Base-by-base conservation (phyloP, 768 basidiomycete species). In the Amanita phalloides region DNA sequence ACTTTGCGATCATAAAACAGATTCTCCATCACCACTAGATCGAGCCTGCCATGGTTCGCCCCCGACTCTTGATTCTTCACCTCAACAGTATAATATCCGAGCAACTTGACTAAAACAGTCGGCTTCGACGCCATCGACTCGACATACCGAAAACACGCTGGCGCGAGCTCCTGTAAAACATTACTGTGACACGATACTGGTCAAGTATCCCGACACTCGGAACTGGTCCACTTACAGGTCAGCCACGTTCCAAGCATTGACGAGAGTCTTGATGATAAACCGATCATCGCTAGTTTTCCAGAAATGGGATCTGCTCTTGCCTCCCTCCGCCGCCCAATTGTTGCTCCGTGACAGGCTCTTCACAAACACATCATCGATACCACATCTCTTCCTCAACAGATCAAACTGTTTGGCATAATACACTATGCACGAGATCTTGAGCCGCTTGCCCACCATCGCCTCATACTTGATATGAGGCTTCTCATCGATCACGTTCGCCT, bases 351-450 rank as follows among this genome's bases (percentile, higher is more conserved):
- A 69, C 56, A 90, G 61, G 60, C 84, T 88, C 62, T 73, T 72
- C 51, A 85, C 54, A 57, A 83, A 82, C 0, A 66, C 62, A 45
- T 72, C 75, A 45, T 83, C 81, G 44, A 90, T 71, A 2, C 81
- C 86, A 61, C 86, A 90, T 55, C 82, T 65, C 56, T 70, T 67
- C 41, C 88, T 65, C 20, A 90, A 67, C 23, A 67, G 60, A 59
- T 88, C 86, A 61, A 92, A 92, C 62, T 90, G 84, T 54, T 78
- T 79, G 32, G 89, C 87, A 61, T 85, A 90, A 63, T 89, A 90
- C 10, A 84, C 82, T 13, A 84, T 90, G 61, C 87, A 90, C 61
- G 81, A 83, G 60, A 90, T 82, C 66, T 81, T 83, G 52, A 87
- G 67, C 53, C 79, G 71, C 61, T 84, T 84, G 36, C 86, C 84